Evolutionary conservation across 129 eudicot species (phyloP).

Genomic region (Artemisia argyi): DNA sequence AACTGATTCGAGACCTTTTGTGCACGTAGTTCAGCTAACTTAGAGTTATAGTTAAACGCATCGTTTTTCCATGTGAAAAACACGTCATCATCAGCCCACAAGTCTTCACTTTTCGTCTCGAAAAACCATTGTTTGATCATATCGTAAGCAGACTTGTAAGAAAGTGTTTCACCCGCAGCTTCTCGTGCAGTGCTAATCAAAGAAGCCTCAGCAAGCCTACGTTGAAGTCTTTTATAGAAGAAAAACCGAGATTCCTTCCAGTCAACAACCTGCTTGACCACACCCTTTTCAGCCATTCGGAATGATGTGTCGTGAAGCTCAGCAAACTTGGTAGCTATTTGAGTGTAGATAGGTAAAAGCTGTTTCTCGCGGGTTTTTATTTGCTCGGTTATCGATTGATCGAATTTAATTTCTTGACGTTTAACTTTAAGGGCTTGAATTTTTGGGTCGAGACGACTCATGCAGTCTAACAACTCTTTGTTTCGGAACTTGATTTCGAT

Average conservation of each 20-base stretch:
- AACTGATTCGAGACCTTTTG: constrained; percentile 64
- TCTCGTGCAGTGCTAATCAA: constrained; percentile 54
- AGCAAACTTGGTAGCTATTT: constrained; percentile 90
- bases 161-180: constrained; percentile 70
- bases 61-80: constrained; percentile 76
- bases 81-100: constrained; percentile 72
- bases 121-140: constrained; percentile 73
- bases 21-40: constrained; percentile 59
- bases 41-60: constrained; percentile 47
- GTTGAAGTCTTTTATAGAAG: constrained; percentile 63
- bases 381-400: constrained; percentile 40
- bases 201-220: constrained; percentile 68
- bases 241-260: constrained; percentile 70
- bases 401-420: constrained; percentile 44
- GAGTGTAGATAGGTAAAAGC: constrained; percentile 90
- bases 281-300: constrained; percentile 94
- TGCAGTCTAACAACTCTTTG: constrained; percentile 72
- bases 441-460: constrained; percentile 80
- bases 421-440: constrained; percentile 53
- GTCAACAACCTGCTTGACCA: constrained; percentile 66
- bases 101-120: constrained; percentile 35
- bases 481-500: constrained; percentile 88
- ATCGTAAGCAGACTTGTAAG: constrained; percentile 59
- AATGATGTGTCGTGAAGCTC: constrained; percentile 91
- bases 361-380: constrained; percentile 88